These are phyloP conservation scores for Lecanicillium sp. DNA, from an alignment of 2,329 filamentous ascomycete species.

Conservation along the genomic window DNA sequence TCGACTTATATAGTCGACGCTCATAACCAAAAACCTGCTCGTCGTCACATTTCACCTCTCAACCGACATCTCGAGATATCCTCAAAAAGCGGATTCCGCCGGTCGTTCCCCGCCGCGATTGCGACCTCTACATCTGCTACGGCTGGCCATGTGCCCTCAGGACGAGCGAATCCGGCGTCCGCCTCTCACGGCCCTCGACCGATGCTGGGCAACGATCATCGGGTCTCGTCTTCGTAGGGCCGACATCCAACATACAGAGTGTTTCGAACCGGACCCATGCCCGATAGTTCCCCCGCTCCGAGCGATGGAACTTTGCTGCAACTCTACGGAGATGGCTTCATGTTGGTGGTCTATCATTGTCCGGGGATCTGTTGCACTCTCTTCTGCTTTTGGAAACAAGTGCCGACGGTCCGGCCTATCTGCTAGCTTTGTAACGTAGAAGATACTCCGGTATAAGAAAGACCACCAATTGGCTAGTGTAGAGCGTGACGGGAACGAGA, in stretches of 20 bases:
- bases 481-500: not conserved
- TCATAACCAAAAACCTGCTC: not conserved
- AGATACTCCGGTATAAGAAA: not conserved
- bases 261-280: not conserved
- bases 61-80: not conserved
- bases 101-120: not conserved
- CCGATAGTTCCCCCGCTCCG: not conserved
- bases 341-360: not conserved
- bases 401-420: not conserved
- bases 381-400: not conserved
- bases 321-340: not conserved
- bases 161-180: too few relatives aligned
- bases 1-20: slow-evolving; percentile 2
- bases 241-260: not conserved
- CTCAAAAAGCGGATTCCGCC: not conserved
- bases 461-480: not conserved
- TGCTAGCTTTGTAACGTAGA: not conserved
- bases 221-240: not conserved
- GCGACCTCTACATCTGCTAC: not conserved
- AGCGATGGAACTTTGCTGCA: not conserved
- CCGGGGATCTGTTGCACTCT: not conserved
- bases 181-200: not conserved
- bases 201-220: not conserved
- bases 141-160: not conserved
- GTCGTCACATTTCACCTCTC: not conserved